Evolutionary conservation across 179 eudicot species (phyloP).

Genomic region (Camellia oleifera): DNA sequence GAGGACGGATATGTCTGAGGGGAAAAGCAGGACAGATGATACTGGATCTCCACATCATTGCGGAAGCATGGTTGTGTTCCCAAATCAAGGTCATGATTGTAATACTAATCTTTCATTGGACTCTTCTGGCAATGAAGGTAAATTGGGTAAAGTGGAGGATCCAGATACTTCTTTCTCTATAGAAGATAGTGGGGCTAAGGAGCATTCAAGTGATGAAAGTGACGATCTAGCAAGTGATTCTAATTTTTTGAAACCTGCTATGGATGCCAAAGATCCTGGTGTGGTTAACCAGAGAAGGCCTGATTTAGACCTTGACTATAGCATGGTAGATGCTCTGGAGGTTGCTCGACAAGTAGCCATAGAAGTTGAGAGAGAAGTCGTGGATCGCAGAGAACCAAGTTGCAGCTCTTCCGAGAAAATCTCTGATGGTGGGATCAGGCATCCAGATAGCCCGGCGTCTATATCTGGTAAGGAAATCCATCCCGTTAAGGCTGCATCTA

Average conservation of each 20-base stretch:
- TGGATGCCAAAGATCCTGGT: slow-evolving; percentile 22
- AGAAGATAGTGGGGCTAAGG: slow-evolving; percentile 30
- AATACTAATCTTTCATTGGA: slow-evolving; percentile 7
- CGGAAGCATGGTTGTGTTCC: slow-evolving; percentile 16
- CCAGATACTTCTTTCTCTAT: slow-evolving; percentile 27
- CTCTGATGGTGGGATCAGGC: slow-evolving; percentile 12
- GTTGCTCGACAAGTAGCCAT: slow-evolving; percentile 83
- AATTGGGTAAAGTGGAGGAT: slow-evolving; percentile 25
- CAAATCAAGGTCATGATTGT: slow-evolving; percentile 24
- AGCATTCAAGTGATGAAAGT: slow-evolving; percentile 26
- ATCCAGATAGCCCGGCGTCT: slow-evolving; percentile 41
- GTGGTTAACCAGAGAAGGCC: slow-evolving; percentile 37
- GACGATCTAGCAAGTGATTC: slow-evolving; percentile 31
- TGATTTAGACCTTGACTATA: slow-evolving; percentile 60
- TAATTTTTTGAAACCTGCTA: slow-evolving; percentile 29
- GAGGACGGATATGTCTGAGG: slow-evolving; percentile 11
- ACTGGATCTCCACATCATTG: slow-evolving; percentile 14
- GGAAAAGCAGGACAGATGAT: slow-evolving; percentile 23
- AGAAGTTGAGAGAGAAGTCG: slow-evolving; percentile 59
- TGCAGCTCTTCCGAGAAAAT: slow-evolving; percentile 54
- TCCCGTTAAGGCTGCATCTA: slow-evolving; percentile 24
- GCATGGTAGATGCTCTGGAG: slow-evolving; percentile 68
- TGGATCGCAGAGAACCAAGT: slow-evolving; percentile 43
- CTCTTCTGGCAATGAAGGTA: slow-evolving; percentile 23
- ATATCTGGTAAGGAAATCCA: slow-evolving; percentile 29